A percentile compares a stretch with the other conserved stretches of the same genome.
Evolutionary conservation across 1,139 yeast genomes (phyloP).

Genomic region (Saccharomyces pastorianus): DNA sequence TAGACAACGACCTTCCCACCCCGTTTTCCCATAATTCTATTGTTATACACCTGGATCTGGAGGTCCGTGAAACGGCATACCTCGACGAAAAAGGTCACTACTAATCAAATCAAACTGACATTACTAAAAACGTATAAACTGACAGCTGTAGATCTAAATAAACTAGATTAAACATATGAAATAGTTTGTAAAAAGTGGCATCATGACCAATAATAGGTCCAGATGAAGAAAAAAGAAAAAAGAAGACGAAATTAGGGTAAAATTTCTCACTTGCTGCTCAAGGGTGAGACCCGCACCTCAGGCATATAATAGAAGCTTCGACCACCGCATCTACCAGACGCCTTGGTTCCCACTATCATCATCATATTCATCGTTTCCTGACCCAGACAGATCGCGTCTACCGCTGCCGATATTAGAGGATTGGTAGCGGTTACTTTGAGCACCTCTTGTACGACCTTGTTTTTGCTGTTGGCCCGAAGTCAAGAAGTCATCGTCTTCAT

Average conservation of each 20-base stretch:
- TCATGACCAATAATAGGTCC: background rate
- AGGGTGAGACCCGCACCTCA: background rate
- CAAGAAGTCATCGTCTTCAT: constrained; percentile 5
- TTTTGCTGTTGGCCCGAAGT: constrained; percentile 1
- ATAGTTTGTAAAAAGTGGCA: constrained; percentile 27
- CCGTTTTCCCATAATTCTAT: background rate
- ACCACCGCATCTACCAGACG: constrained; percentile 34
- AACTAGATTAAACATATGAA: background rate
- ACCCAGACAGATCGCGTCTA: background rate
- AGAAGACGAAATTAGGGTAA: background rate
- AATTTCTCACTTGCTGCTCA: background rate
- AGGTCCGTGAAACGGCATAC: background rate
- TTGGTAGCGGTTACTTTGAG: background rate
- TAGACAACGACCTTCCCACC: background rate
- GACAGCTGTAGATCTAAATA: background rate
- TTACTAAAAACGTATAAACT: background rate
- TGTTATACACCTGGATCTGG: background rate
- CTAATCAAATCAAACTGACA: background rate
- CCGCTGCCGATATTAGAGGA: background rate
- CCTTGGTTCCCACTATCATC: constrained; percentile 8
- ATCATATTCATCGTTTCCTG: background rate
- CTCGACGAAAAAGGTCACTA: background rate
- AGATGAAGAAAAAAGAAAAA: background rate
- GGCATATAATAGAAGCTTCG: background rate
- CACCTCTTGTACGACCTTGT: background rate